Percentiles rank a stretch among this genome's conserved stretches.
phyloP scores from a whole-genome alignment of 345 rosid genomes.

The Citrus unshiu region DNA sequence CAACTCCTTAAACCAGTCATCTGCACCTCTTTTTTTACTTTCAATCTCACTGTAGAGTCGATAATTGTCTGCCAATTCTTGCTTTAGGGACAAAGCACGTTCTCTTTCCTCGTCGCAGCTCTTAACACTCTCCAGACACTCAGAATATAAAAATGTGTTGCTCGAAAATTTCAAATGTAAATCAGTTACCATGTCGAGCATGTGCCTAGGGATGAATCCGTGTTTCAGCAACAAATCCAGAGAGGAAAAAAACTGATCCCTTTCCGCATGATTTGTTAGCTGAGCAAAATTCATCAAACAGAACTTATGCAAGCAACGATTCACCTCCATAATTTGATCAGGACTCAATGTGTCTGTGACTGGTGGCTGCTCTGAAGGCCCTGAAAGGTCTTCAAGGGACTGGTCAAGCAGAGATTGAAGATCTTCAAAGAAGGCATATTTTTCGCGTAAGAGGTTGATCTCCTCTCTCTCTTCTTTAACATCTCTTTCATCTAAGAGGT shows the following conservation, averaged over 20 bases:
- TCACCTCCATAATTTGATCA: neutral
- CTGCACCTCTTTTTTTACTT: neutral
- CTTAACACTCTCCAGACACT: neutral
- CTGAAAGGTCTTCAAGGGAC: neutral
- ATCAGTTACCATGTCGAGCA: neutral
- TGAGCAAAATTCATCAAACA: neutral
- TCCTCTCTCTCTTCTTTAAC: neutral
- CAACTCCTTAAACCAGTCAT: neutral
- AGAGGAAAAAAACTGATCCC: neutral
- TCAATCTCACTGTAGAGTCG: neutral
- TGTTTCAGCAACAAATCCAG: neutral
- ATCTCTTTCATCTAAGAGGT: neutral
- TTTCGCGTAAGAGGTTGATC: neutral
- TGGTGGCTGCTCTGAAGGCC: neutral
- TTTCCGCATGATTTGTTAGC: neutral
- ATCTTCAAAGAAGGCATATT: neutral
- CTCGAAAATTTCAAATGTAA: neutral
- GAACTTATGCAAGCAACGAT: neutral
- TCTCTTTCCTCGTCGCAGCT: neutral
- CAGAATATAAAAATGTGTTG: neutral
- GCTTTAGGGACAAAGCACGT: neutral
- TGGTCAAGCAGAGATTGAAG: neutral
- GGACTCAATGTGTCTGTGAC: neutral
- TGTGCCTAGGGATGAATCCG: neutral
- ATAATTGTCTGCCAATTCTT: neutral